Base-by-base conservation (phyloP, 1,284 basidiomycete species). In the Cryptococcus floricola region DNA sequence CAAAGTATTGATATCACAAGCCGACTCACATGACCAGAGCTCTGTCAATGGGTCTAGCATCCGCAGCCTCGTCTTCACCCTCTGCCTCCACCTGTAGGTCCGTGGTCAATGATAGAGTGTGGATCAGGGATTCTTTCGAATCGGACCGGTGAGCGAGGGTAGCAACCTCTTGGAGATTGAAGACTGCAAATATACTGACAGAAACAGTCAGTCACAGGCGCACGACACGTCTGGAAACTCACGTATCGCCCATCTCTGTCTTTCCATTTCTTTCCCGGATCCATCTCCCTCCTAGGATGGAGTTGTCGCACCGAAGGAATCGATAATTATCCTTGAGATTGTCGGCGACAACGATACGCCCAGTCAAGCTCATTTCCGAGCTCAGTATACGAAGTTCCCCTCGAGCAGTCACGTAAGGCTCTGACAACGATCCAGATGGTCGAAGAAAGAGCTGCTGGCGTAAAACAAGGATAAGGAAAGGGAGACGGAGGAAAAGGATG, bases 211-310 rank as follows among this genome's bases (percentile, higher is more conserved):
- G 23, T 10, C 8, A 10, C 19, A 45, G 23, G 16, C 27, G 27
- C 5, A 28, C 18, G 18, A 9, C n/a, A 25, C 9, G 5, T 7
- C 34, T 39, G n/a, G 28, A 9, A 1, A 67, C 76, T 68, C 60
- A 78, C 74, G 70, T 75, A 60, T 78, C 80, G 61, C 90, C 88
- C 47, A 75, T 64, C 62, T 70, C 79, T 8, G 65, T 66, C 13
- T 28, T 79, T 78, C 34, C 72, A 70, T 49, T 27, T 6, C 52
- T 37, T 23, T 58, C 42, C 48, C 58, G 58, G n/a, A 86, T 83
- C 93, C 93, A 96, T 46, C 88, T 83, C 3, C 92, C 93, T 2
- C 92, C 92, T 4, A 97, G 79, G 19, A 96, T 80, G 3, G 89
- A 91, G 73, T 95, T 91, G 46, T 91, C 89, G 31, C 86, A 90